Base-by-base conservation (phyloP, 2,329 filamentous ascomycete genomes). In the Exophiala aquamarina region DNA sequence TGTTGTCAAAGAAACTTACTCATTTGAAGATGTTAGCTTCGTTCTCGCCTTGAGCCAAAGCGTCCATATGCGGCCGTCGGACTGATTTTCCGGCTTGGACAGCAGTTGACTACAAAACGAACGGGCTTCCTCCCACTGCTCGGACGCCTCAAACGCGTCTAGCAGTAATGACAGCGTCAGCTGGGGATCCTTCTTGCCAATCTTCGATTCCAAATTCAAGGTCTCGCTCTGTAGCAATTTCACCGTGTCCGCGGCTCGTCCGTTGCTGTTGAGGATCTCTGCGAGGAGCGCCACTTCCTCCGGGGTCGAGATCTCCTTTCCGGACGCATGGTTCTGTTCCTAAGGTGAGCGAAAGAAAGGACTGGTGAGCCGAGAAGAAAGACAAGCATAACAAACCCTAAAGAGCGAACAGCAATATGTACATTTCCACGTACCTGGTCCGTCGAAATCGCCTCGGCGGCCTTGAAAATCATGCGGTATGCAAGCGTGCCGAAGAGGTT, bases 401-500 rank as follows among this genome's bases (percentile, higher is more conserved):
- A 2, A 17, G 35, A 14, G 28, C 31, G 20, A 28, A 18, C 14
- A 35, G 11, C 37, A 32, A 21, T 13, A 23, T 14, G 31, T 21
- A 38, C 49, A 34, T 7, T 41, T n/a, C 17, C 8, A 53, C 68
- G 56, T 68, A 75, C 71, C 54, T 68, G 65, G 53, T 70, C 65
- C 20, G 59, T 55, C n/a, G 70, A 69, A 34, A 72, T 69, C 26
- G 63, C 68, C 5, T 67, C 65, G 10, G 69, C 71, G 33, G 73
- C 70, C 50, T 75, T 75, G 6, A 68, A 69, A 13, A 72, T 63
- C 69, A 75, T 73, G 29, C 72, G 70, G 55, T 73, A 75, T 21
- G 72, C 73, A 43, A 76, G 59, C n/a, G 69, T 72, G n/a, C 71
- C 71, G 54, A 74, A 75, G 7, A 76, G 61, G 46, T 69, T 70